Base-by-base conservation (phyloP, 768 basidiomycete genomes). In the Boletus tomentosulus region DNA sequence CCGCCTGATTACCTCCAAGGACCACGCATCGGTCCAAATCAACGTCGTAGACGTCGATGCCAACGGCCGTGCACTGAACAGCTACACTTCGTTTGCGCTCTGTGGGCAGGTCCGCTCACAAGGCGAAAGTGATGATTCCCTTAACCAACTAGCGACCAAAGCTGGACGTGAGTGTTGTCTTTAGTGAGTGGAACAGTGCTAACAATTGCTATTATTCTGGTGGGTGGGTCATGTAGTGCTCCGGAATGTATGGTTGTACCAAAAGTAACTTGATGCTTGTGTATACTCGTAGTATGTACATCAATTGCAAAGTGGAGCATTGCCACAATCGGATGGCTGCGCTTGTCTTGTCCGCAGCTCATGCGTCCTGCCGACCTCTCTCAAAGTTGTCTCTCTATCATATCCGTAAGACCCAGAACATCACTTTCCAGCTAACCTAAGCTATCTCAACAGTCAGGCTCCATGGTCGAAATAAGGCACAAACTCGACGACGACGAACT, bases 21-120 rank as follows among this genome's bases (percentile, higher is more conserved):
- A 99, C 77, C 92, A 98, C 71, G 96, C 97, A 34, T 97, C 95
- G 31, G 94, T 99, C 68, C 97, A 99, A 73, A 86, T 99, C 73
- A 89, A 85, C 75, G 80, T 99, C 64, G 89, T 81, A 56, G 96
- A 98, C 66, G 97, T 99, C 67, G 95, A 98, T 69, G 83, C 87
- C 62, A 83, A 83, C 50, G 95, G 94, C 70, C 83, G 82, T 64
- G 91, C 91, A 15, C 73, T 89, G 62, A 69, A 72, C 67, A 89
- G 89, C 46, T 83, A 84, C 57, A 94, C 93, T 55, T 90, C 93
- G 54, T 97, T 98, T 68, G 97, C 95, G 42, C 85, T 99, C 53
- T 93, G 86, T 71, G 97, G 97, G 46, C 85, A 87, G 67, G 92
- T 99, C 63, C 83, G 97, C 65, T 89, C 92, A 60, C 87, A 89